Evolutionary conservation across 1,139 yeast species (phyloP), one percentile per base, ranked within the genome.

Genomic region (Pichia sp.): DNA sequence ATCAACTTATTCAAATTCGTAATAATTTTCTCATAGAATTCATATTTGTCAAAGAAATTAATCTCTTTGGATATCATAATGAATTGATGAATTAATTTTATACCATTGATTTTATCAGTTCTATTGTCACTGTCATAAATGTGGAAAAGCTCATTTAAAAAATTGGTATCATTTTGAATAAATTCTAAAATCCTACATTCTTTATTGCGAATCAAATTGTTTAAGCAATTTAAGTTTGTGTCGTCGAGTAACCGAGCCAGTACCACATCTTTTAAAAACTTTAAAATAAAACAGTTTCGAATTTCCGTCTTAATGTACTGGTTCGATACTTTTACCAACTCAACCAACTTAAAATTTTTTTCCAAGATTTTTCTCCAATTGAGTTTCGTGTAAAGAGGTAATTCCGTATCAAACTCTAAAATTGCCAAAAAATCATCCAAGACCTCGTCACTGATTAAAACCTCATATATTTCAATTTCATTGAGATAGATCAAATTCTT

Each of bases 351-450:
- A 9, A 28, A 26, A n/a, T 82, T 68, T 44, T 78, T 77, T 44
- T 79, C 74, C 4, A 64, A 59, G 56, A 77, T 81, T 26, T 75
- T 77, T 41, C 97, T 69, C 64, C 86, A 87, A 54, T 85, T 81
- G 2, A 96, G 87, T 62, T 86, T 88, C 52, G 73, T 71, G 27
- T 71, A 71, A 16, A 16, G 23, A 0, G 96, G 95, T 55, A 74
- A 85, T 46, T 85, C 95, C 0, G 94, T 85, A 59, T 90, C 97
- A 62, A 90, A 92, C 61, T 92, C 98, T 41, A 92, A 65, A n/a
- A 87, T 83, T 0, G 95, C 96, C 95, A 8, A 83, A 75, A 5
- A 85, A 66, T 0, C 85, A 85, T 54, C 73, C 57, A 34, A 86
- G 72, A 45, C 75, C 74, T 52, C 84, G 16, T 37, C 92, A 16